A percentile compares a stretch with the other conserved stretches of the same genome.
Evolutionary conservation across 1,284 basidiomycete species (phyloP).

Genomic region (Ustilago sp.): DNA sequence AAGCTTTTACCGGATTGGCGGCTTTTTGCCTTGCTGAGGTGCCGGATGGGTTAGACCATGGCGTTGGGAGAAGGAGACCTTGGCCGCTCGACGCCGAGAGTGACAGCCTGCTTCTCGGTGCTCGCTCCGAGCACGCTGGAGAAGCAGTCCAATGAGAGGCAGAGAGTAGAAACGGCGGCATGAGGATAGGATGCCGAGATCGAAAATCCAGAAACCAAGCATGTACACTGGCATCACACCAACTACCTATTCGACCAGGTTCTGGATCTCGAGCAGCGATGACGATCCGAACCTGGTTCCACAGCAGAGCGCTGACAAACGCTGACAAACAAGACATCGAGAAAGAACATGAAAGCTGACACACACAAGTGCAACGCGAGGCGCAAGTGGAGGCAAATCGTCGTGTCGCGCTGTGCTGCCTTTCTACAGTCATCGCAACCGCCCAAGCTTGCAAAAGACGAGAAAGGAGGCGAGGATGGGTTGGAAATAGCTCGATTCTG

Average conservation of each 20-base stretch:
- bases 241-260: neutral
- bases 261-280: neutral
- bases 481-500: constrained; percentile 49
- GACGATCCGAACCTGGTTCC: constrained; percentile 10
- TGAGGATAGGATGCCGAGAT: constrained; percentile 12
- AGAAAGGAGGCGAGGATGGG: constrained; percentile 4
- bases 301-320: constrained; percentile 24
- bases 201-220: constrained; percentile 25
- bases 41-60: constrained; percentile 21
- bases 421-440: neutral
- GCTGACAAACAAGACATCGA: constrained; percentile 28
- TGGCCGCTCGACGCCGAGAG: neutral
- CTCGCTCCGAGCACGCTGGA: neutral
- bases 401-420: constrained; percentile 1
- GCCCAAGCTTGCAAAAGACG: neutral
- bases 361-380: constrained; percentile 19
- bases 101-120: neutral
- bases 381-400: constrained; percentile 14
- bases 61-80: neutral
- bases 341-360: constrained; percentile 1
- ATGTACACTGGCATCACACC: constrained; percentile 9
- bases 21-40: constrained; percentile 5
- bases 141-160: neutral
- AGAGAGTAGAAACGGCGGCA: neutral
- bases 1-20: constrained; percentile 30